Evolutionary conservation across 2,329 filamentous ascomycete species (phyloP), one percentile per base, ranked within the genome.

Genomic region (Raffaelea deltoideospora): DNA sequence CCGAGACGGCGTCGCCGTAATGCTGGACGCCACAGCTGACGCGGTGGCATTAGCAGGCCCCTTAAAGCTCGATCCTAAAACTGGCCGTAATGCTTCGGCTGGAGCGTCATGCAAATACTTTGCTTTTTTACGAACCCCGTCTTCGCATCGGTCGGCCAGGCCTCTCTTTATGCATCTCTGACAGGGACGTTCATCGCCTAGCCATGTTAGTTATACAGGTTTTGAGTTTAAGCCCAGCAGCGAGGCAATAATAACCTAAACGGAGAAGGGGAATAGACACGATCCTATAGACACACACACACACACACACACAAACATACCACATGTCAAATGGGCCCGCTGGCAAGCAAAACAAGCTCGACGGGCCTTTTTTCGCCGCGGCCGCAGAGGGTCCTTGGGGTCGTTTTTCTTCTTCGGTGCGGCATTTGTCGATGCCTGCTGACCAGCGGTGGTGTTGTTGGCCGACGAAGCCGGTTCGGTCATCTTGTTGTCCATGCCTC

Each of bases 71-170:
- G 77, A 74, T 5, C 79, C 77, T 33, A 90, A 69, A 30, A 90
- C 85, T n/a, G 87, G 84, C 53, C 88, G 72, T 43, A 95, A 66
- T 32, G 86, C 86, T 54, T 92, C 86, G 36, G 85, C 76, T 26
- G 88, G 87, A 20, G 88, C 86, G 67, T 96, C 90, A 53, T 96
- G 87, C 39, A 98, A 80, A 57, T 98, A 98, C 58, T 98, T 98
- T 36, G 90, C 90, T 68, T 96, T 98, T 60, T 98, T 98, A 44
- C 90, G 80, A 35, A 96, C 86, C 37, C 90, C 90, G 53, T 98
- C 90, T 56, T 94, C 86, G 53, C 90, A 98, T 42, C 76, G 76
- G 54, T 94, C 86, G 50, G 86, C 82, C 18, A 96, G 72, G 32
- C 85, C 84, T 49, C 90, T 79, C 59, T 95, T 95, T 48, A 96